These are phyloP conservation scores for Pleurotus sapidus DNA, from an alignment of 768 basidiomycete species.

Conservation along the genomic window DNA sequence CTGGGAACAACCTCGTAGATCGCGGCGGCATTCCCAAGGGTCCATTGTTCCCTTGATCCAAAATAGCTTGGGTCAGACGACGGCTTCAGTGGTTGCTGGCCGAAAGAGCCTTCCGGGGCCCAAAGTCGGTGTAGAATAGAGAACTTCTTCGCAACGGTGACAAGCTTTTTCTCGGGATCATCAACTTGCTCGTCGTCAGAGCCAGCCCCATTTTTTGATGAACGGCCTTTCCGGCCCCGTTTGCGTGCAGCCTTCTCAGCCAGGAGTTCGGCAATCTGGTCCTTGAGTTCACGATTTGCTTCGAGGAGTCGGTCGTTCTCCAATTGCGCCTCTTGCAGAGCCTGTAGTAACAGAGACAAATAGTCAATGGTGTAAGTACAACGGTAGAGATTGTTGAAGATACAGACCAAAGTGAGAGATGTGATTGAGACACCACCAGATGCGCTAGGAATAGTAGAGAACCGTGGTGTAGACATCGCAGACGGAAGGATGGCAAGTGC, in stretches of 20 bases:
- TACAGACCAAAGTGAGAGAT: no score
- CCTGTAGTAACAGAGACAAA: background rate
- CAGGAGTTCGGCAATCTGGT: background rate
- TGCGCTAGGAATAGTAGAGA: no score
- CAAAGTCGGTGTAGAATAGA: background rate
- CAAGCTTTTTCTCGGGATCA: background rate
- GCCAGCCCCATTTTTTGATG: background rate
- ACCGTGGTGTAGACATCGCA: no score
- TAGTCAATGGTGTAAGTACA: background rate
- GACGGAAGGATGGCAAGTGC: no score
- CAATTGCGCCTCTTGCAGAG: background rate
- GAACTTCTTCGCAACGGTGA: background rate
- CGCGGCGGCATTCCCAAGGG: background rate
- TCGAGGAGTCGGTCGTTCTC: background rate
- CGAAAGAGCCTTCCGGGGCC: background rate
- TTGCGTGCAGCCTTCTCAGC: background rate
- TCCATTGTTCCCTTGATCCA: background rate
- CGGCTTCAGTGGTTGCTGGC: background rate
- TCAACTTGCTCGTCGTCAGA: background rate
- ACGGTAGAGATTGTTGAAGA: no score
- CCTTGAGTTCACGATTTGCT: background rate
- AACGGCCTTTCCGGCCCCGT: background rate
- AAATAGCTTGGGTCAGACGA: background rate
- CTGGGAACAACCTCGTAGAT: background rate
- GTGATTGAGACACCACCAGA: no score